Percentiles rank a stretch among this genome's conserved stretches.
phyloP scores from a whole-genome alignment of 2,329 filamentous ascomycete species.

The Monosporascus sp. region DNA sequence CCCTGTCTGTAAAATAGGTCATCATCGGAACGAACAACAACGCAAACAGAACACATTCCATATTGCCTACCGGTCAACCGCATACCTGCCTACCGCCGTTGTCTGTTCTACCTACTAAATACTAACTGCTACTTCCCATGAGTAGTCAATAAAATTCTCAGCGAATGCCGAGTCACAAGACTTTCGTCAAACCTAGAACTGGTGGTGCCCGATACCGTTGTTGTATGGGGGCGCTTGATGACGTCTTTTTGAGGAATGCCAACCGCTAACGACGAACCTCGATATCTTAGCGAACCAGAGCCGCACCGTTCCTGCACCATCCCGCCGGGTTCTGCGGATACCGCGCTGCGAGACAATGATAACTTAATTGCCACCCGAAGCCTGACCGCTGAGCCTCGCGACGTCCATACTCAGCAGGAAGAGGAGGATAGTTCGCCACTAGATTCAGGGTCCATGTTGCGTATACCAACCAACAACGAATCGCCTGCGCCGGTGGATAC shows the following conservation, averaged over 20 bases:
- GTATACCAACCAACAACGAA: not conserved
- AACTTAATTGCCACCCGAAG: not conserved
- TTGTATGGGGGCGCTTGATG: not conserved
- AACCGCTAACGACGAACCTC: not conserved
- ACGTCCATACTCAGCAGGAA: not conserved
- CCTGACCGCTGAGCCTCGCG: not conserved
- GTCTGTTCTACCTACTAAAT: not conserved
- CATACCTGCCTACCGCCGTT: not conserved
- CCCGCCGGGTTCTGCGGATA: not conserved
- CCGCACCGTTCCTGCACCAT: not conserved
- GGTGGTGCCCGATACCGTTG: not conserved
- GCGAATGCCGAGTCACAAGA: not conserved
- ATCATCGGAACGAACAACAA: not conserved
- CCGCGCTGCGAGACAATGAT: not conserved
- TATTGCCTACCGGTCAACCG: no score
- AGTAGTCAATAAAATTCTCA: not conserved
- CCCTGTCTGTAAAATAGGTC: not conserved
- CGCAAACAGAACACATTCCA: not conserved
- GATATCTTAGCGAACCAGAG: not conserved
- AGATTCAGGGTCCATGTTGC: not conserved
- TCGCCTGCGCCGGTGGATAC: not conserved
- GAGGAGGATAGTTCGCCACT: not conserved
- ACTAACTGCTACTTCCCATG: not conserved
- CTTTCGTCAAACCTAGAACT: not conserved
- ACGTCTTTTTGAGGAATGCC: not conserved